Conservation (phyloP, 176 grass and related monocot genomes). For the Oryza australiensis region DNA sequence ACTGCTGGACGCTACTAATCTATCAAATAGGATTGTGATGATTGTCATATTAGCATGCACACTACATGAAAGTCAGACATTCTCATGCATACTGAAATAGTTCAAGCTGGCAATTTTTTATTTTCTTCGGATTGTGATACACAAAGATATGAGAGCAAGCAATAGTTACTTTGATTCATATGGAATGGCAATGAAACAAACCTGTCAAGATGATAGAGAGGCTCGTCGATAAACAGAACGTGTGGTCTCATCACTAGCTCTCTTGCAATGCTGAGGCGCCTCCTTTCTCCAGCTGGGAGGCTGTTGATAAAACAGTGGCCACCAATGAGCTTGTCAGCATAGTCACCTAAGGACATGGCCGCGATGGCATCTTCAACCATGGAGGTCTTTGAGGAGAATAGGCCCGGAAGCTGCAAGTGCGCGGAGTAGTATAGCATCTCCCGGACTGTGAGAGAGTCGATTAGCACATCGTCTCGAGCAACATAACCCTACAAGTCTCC, state of each 20-base stretch:
- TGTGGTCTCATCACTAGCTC: slow-evolving; percentile 93
- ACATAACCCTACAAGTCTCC: slow-evolving; percentile 69
- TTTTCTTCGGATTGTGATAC: neutral
- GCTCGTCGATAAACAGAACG: slow-evolving; percentile 87
- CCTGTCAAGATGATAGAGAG: slow-evolving; percentile 92
- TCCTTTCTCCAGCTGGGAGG: slow-evolving; percentile 73
- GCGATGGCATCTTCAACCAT: slow-evolving; percentile 76
- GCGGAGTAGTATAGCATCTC: slow-evolving; percentile 87
- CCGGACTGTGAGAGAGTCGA: slow-evolving; percentile 83
- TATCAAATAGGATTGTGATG: neutral
- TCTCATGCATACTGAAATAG: neutral
- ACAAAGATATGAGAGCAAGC: neutral
- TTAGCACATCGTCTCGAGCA: slow-evolving; percentile 73
- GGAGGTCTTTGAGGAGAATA: slow-evolving; percentile 67
- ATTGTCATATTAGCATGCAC: neutral
- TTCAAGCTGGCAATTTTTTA: neutral
- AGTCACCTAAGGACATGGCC: slow-evolving; percentile 79
- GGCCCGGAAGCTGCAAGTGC: slow-evolving; percentile 74
- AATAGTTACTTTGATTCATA: neutral
- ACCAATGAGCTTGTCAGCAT: slow-evolving; percentile 85
- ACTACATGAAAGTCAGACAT: neutral
- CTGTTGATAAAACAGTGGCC: slow-evolving; percentile 65
- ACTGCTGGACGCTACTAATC: neutral
- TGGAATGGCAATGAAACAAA: slow-evolving; percentile 33
- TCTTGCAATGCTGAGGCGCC: slow-evolving; percentile 84